These are phyloP conservation scores for Catenaria anguillulae DNA, from an alignment of 371 early-diverging fungal species.

Conservation along the genomic window DNA sequence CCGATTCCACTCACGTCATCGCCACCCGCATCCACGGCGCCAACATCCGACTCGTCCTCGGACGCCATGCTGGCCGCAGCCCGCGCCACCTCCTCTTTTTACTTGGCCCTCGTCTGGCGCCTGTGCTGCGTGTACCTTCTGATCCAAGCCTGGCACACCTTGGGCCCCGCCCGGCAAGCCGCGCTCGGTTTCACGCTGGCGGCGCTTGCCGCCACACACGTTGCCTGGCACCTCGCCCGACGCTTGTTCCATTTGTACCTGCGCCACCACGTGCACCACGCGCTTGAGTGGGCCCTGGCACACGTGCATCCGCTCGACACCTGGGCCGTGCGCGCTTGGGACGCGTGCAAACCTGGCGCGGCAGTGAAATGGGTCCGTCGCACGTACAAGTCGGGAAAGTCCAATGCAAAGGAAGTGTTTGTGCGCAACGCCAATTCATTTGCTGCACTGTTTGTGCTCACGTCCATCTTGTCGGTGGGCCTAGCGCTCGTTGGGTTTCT, in stretches of 20 bases:
- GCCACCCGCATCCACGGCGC: too few relatives aligned
- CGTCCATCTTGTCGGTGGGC: neutral
- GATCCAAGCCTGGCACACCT: neutral
- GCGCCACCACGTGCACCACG: neutral
- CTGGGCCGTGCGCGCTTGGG: too few relatives aligned
- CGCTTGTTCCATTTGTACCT: neutral
- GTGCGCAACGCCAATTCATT: conserved; percentile 3
- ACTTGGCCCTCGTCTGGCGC: neutral
- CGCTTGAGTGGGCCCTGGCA: neutral
- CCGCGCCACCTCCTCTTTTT: too few relatives aligned
- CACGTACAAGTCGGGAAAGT: conserved; percentile 5
- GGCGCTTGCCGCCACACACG: neutral
- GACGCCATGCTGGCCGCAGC: too few relatives aligned
- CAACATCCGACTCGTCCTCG: too few relatives aligned
- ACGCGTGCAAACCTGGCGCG: too few relatives aligned
- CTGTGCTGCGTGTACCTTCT: neutral
- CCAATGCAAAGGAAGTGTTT: neutral
- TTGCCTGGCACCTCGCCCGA: neutral
- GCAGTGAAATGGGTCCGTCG: neutral
- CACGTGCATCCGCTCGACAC: neutral
- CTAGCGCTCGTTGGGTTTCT: neutral
- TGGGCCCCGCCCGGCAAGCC: neutral
- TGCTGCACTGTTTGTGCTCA: conserved; percentile 5
- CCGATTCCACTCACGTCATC: too few relatives aligned
- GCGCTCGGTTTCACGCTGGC: neutral